Evolutionary conservation across 2,329 filamentous ascomycete species (phyloP), one percentile per base, ranked within the genome.

Genomic region (Phaeosphaeriaceae sp.): DNA sequence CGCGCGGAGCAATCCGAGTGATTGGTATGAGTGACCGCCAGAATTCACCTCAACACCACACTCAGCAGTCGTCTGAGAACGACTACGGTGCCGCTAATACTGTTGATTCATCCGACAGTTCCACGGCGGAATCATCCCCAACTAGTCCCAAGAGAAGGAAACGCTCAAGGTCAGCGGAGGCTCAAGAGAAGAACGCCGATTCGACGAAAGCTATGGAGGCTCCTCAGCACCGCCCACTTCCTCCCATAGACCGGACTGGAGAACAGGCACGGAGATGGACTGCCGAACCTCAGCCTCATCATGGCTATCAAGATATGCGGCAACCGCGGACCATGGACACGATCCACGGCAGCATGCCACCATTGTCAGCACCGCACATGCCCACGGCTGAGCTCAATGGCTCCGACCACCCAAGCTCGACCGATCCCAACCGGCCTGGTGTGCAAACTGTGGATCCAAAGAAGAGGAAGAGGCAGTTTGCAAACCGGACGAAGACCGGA

Each of bases 401-500:
- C 47, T 53, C 59, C 47, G 69, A 74, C 10, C 62, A 60, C 7
- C 60, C 62, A 31, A 65, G 54, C 44, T 62, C 67, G 1, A 72
- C 68, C 56, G 85, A 81, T 76, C 68, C 73, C 68, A 66, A 80
- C 71, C 63, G 71, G 73, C 69, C 75, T 68, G 76, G 76, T 48
- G 80, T 78, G 46, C 82, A 84, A 57, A 44, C 25, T 6, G 78
- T 82, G 13, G 80, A 84, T 50, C 79, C 81, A 33, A 81, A 74
- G 48, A 78, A 76, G 56, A 67, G 77, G 27, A 79, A 79, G 56
- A 66, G 77, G 63, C 91, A 92, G 72, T 98, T 97, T 72, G 96
- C 92, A 80, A 97, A 97, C 77, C 86, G 94, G 58, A 97, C 94
- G 20, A 98, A 98, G 80, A 97, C 93, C 10, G 93, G 93, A 31